Percentiles rank a stretch among this genome's conserved stretches.
Conservation (phyloP, 495 filamentous ascomycete species). For the Tuber umbilicatum region DNA sequence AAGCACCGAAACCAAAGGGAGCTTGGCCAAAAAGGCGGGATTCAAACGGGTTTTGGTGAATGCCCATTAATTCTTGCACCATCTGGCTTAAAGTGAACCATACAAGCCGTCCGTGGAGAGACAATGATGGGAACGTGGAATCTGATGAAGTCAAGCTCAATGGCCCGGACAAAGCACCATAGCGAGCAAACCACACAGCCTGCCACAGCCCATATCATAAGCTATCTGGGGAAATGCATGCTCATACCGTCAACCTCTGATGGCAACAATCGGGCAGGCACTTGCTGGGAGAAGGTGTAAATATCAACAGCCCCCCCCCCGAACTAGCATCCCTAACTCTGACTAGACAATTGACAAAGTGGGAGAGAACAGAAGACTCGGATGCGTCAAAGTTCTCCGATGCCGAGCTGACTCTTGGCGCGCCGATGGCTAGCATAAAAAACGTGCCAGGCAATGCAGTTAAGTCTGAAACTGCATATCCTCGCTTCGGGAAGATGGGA, state of each 20-base stretch:
- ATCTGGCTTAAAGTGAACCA: not conserved
- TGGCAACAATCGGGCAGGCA: not conserved
- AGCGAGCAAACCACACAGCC: not conserved
- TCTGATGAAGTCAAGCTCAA: not conserved
- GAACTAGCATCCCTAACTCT: not conserved
- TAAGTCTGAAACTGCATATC: slow-evolving; percentile 1
- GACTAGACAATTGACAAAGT: not conserved
- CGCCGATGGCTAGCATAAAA: not conserved
- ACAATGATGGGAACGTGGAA: not conserved
- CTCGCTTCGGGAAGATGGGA: not conserved
- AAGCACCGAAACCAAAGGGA: not conserved
- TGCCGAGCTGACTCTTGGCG: not conserved
- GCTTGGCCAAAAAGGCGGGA: not conserved
- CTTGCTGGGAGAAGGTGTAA: not conserved
- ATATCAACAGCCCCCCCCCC: not conserved
- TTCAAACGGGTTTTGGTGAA: not conserved
- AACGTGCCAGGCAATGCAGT: not conserved
- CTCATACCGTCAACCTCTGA: not conserved
- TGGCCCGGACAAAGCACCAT: not conserved
- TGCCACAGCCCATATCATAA: not conserved
- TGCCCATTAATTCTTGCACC: not conserved
- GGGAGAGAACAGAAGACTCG: not conserved
- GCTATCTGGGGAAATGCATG: not conserved
- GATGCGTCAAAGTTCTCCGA: not conserved
- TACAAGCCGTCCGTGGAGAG: not conserved